These are phyloP conservation scores for Liquidambar formosana DNA, from an alignment of 164 flowering plant genomes.

Conservation along the genomic window DNA sequence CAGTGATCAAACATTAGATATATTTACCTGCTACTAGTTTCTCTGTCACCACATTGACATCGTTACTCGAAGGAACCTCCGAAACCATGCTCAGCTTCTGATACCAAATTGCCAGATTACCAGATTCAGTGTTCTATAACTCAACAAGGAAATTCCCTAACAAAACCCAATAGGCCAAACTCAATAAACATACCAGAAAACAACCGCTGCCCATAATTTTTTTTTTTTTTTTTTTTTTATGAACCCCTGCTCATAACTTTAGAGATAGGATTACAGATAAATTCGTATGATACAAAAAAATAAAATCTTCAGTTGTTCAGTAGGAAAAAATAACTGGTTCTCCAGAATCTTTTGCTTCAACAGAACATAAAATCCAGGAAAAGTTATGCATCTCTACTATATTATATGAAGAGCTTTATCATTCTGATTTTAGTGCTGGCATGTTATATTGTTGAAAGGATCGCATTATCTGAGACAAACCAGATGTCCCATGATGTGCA, in stretches of 20 bases:
- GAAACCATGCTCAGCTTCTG: slow-evolving; percentile 1
- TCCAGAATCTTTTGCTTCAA: too few relatives aligned
- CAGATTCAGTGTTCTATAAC: background rate
- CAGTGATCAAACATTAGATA: background rate
- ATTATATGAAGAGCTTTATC: too few relatives aligned
- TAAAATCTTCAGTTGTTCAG: too few relatives aligned
- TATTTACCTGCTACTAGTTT: slow-evolving; percentile 6
- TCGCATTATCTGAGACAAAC: too few relatives aligned
- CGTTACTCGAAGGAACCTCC: background rate
- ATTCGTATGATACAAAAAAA: background rate
- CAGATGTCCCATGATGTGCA: too few relatives aligned
- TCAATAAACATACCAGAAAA: background rate
- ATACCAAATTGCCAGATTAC: background rate
- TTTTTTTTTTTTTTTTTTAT: too few relatives aligned
- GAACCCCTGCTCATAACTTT: too few relatives aligned
- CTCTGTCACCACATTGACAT: background rate
- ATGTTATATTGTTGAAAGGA: too few relatives aligned
- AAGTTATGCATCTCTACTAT: too few relatives aligned
- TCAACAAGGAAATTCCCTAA: background rate
- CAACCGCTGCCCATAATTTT: background rate
- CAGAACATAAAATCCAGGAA: too few relatives aligned
- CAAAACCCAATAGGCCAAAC: background rate
- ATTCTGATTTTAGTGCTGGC: too few relatives aligned
- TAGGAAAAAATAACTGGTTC: too few relatives aligned
- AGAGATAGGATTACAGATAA: background rate